These are phyloP conservation scores for Capsella rubella DNA, from an alignment of 441 rosid species.

Conservation along the genomic window DNA sequence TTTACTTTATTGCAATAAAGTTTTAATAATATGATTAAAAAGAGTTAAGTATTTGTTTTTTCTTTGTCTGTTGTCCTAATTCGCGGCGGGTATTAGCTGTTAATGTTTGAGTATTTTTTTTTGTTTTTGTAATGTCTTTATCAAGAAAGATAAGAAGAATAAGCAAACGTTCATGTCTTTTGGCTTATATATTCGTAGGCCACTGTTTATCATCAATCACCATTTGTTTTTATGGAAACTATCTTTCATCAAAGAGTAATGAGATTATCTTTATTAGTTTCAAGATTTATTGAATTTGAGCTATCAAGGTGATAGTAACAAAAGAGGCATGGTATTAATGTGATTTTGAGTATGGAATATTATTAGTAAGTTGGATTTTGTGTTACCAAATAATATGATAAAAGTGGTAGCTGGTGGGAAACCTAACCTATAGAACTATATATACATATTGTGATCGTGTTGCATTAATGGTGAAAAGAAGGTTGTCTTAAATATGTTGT, in stretches of 20 bases:
- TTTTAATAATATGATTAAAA: neutral
- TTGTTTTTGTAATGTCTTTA: constrained; percentile 24
- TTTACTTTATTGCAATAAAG: neutral
- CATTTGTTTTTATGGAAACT: too few species aligned
- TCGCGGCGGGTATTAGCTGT: constrained; percentile 44
- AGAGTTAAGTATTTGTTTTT: neutral
- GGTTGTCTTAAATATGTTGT: constrained; percentile 31
- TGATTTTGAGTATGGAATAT: neutral
- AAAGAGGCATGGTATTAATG: neutral
- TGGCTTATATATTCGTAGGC: constrained; percentile 28
- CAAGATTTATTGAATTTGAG: too few species aligned
- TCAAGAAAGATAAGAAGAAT: constrained; percentile 32
- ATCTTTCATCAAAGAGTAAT: too few species aligned
- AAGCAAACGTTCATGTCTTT: constrained; percentile 21
- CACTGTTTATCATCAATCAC: constrained; percentile 3
- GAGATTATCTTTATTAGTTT: too few species aligned
- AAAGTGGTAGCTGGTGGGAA: constrained; percentile 6
- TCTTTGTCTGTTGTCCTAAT: constrained; percentile 30
- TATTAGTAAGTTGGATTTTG: constrained; percentile 12
- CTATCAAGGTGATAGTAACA: neutral
- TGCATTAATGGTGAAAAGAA: constrained; percentile 34
- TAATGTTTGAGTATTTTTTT: neutral
- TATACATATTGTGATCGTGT: constrained; percentile 12
- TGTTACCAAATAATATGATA: constrained; percentile 13
- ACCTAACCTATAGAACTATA: neutral